phyloP scores from a whole-genome alignment of 2,329 filamentous ascomycete species.

The Didymosphaeria variabile region DNA sequence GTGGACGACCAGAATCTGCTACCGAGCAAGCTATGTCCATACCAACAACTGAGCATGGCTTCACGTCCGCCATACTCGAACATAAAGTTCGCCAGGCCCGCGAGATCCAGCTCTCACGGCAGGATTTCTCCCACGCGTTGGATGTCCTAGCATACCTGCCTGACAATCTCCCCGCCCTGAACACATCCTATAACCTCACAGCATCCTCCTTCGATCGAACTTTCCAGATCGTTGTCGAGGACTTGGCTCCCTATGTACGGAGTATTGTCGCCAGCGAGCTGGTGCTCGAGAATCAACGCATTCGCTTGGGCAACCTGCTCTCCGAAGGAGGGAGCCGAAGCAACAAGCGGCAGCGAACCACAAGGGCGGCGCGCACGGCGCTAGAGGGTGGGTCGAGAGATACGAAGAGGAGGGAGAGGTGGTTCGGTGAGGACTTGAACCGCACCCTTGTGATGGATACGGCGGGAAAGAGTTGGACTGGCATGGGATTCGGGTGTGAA shows the following conservation, averaged over 20 bases:
- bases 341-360: slow-evolving; percentile 71
- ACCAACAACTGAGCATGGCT: slow-evolving; percentile 25
- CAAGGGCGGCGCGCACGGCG: slow-evolving; percentile 77
- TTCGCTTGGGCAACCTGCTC: slow-evolving; percentile 69
- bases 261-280: slow-evolving; percentile 81
- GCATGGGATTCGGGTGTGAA: slow-evolving; percentile 34
- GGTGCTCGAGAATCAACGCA: slow-evolving; percentile 72
- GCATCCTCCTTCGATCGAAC: slow-evolving; percentile 81
- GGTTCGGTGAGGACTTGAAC: slow-evolving; percentile 72
- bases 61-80: slow-evolving; percentile 42
- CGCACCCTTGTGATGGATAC: slow-evolving; percentile 72
- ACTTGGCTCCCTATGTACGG: slow-evolving; percentile 91
- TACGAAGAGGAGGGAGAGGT: slow-evolving; percentile 73
- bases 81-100: slow-evolving; percentile 30
- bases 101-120: slow-evolving; percentile 39
- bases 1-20: background rate
- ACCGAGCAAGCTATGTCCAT: slow-evolving; percentile 8
- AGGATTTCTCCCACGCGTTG: slow-evolving; percentile 59
- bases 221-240: slow-evolving; percentile 70
- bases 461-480: slow-evolving; percentile 53
- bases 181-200: slow-evolving; percentile 60
- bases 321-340: slow-evolving; percentile 62
- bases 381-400: slow-evolving; percentile 76
- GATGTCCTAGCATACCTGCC: slow-evolving; percentile 58
- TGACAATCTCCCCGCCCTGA: slow-evolving; percentile 38